These are phyloP conservation scores for Beauveria sp. DNA, from an alignment of 2,329 filamentous ascomycete species.

Conservation along the genomic window DNA sequence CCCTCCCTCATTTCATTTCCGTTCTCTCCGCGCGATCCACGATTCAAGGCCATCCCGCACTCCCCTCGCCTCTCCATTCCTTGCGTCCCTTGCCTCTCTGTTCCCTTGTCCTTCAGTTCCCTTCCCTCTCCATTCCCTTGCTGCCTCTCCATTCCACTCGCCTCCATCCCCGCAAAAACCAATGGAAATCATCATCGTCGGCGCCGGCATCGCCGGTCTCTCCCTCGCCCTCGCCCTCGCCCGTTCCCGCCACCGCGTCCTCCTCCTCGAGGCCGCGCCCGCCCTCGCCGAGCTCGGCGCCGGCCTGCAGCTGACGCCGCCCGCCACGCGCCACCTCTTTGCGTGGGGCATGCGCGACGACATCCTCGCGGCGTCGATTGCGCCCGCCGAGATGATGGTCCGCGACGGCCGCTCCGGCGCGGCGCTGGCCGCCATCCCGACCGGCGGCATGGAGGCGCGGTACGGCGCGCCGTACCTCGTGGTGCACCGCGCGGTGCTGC, in stretches of 20 bases:
- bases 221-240: conserved; percentile 30
- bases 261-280: conserved; percentile 40
- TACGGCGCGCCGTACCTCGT: conserved; percentile 27
- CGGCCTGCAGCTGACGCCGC: conserved; percentile 25
- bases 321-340: conserved; percentile 23
- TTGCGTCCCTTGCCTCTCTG: too few relatives aligned
- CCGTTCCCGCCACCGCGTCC: conserved; percentile 35
- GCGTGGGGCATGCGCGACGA: conserved; percentile 22
- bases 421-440: conserved; percentile 15
- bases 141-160: too few relatives aligned
- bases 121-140: too few relatives aligned
- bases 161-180: not conserved
- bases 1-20: too few relatives aligned
- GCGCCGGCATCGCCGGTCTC: conserved; percentile 38
- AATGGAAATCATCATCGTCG: conserved; percentile 30
- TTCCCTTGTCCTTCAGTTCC: too few relatives aligned
- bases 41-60: too few relatives aligned
- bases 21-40: too few relatives aligned
- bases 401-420: conserved; percentile 20
- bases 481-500: conserved; percentile 29
- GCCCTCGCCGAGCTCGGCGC: conserved; percentile 32
- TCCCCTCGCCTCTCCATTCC: too few relatives aligned
- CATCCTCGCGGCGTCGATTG: conserved; percentile 14
- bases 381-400: conserved; percentile 17
- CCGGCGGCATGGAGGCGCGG: conserved; percentile 17